Evolutionary conservation across 176 grass and related monocot species (phyloP), one percentile per base, ranked within the genome.

Genomic region (Paspalum notatum): DNA sequence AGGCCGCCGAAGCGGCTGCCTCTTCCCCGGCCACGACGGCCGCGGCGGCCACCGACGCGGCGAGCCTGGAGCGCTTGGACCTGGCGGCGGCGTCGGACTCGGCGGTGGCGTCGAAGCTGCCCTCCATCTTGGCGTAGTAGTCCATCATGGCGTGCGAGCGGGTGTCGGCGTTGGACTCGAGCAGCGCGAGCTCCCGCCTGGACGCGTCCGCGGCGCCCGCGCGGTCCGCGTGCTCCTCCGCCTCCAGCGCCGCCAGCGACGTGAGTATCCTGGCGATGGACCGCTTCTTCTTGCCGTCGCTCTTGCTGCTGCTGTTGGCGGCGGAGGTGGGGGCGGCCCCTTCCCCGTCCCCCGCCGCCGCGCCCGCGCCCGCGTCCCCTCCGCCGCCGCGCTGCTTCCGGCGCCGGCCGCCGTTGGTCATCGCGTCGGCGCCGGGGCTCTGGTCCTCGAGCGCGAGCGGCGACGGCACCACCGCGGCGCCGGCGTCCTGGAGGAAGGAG

Each of bases 111-210:
- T 93, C 80, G 62, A 90, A 97, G 79, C 89, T 84, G 8, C 90
- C 85, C 83, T 92, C 82, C 84, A 97, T 86, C 71, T 81, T 82
- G 75, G 91, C 80, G 81, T 92, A 94, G 72, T 94, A 94, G 10
- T 88, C 89, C 62, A 90, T 60, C 85, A 90, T 92, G 27, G 79
- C 89, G 62, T 93, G 90, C n/a, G 90, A 85, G 40, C 88, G 81
- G 22, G 77, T 66, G 41, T 91, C 83, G 54, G 84, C 82, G 76
- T 97, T 91, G 68, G 90, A 88, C 49, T 97, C 88, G 16, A 97
- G 91, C 4, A 93, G 85, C 12, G 93, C 89, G 41, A 93, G 88
- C 68, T 93, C 90, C 12, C 81, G 88, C 42, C 88, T 37, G 6
- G 81, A 83, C 2, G 85, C 85, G 57, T 86, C 88, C 46, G 83